phyloP scores from a whole-genome alignment of 2,329 filamentous ascomycete species.

The Monosporascus sp. region DNA sequence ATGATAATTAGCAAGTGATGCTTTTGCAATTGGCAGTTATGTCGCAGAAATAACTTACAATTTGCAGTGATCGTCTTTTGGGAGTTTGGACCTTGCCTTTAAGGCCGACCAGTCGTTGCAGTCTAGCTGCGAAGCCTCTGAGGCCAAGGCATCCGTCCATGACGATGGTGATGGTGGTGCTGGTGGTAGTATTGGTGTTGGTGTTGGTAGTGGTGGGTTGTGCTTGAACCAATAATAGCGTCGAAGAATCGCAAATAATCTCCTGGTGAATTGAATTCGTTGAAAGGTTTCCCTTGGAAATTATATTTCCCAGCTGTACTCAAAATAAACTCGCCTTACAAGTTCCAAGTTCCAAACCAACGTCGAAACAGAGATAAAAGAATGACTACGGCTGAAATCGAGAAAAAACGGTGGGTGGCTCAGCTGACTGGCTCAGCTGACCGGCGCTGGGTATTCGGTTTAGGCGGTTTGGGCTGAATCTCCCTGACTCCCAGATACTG shows the following conservation, averaged over 20 bases:
- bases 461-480: not conserved
- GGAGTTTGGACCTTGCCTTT: constrained; percentile 14
- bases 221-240: not conserved
- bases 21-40: not conserved
- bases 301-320: too few species aligned
- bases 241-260: too few species aligned
- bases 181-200: not conserved
- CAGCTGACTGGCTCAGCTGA: not conserved
- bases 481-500: not conserved
- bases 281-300: too few species aligned
- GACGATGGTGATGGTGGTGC: constrained; percentile 2
- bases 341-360: too few species aligned
- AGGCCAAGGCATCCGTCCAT: constrained; percentile 18
- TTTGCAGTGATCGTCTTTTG: constrained; percentile 20
- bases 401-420: not conserved
- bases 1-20: constrained; percentile 16
- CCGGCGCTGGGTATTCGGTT: not conserved
- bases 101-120: constrained; percentile 18
- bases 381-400: too few species aligned
- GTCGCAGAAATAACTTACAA: constrained; percentile 15
- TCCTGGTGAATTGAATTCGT: too few species aligned
- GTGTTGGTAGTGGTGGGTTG: not conserved
- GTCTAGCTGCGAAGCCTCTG: constrained; percentile 14
- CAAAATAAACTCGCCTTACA: too few species aligned
- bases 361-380: too few species aligned